phyloP scores from a whole-genome alignment of 2,329 filamentous ascomycete species.

The Diaporthe eres region DNA sequence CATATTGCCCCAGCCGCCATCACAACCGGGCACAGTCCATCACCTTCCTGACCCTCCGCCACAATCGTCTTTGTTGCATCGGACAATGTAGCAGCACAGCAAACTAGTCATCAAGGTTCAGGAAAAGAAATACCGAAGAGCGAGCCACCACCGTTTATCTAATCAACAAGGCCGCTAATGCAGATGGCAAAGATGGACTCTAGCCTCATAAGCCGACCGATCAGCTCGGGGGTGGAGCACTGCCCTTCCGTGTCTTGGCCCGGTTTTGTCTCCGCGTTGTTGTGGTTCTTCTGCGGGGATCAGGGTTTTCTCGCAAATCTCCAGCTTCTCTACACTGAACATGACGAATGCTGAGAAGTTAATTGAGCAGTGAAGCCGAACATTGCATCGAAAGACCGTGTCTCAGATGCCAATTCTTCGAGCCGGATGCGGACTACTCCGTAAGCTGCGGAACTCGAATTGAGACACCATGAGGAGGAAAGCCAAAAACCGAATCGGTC shows the following conservation, averaged over 20 bases:
- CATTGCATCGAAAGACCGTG: not conserved
- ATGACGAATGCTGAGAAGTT: not conserved
- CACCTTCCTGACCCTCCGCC: not conserved
- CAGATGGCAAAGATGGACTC: not conserved
- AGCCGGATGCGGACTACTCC: not conserved
- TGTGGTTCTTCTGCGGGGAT: conserved; percentile 10
- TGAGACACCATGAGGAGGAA: not conserved
- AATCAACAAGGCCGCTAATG: not conserved
- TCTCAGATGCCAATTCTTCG: not conserved
- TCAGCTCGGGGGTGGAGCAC: conserved; percentile 12
- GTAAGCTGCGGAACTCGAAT: not conserved
- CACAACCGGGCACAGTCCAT: not conserved
- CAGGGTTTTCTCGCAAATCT: not conserved
- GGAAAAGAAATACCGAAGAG: not conserved
- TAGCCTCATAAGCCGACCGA: not conserved
- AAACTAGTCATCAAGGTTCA: too few species aligned
- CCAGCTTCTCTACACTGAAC: not conserved
- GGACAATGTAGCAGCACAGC: not conserved
- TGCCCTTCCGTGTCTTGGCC: conserved; percentile 16
- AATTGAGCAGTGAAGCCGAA: not conserved
- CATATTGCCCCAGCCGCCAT: conserved; percentile 10
- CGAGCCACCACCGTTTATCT: not conserved
- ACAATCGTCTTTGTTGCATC: conserved; percentile 1
- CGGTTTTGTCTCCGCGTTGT: conserved; percentile 25
- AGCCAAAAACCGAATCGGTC: not conserved